phyloP scores from a whole-genome alignment of 1,139 yeast genomes.

The Zygosaccharomyces sapae region DNA sequence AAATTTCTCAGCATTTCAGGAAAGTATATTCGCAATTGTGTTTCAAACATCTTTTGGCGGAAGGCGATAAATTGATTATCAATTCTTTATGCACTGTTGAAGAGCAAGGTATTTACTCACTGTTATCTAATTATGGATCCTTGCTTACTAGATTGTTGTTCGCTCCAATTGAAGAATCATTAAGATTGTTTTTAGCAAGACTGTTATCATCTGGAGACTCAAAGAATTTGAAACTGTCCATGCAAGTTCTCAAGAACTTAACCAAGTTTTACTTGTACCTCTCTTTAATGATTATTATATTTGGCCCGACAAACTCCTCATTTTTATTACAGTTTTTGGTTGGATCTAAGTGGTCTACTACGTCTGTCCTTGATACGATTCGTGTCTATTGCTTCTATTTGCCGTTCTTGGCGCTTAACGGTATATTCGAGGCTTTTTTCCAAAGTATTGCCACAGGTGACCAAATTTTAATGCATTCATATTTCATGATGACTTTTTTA shows the following conservation, averaged over 20 bases:
- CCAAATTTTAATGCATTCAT: slow-evolving; percentile 59
- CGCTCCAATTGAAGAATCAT: slow-evolving; percentile 85
- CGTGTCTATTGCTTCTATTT: slow-evolving; percentile 71
- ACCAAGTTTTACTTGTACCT: slow-evolving; percentile 51
- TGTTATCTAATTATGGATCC: slow-evolving; percentile 87
- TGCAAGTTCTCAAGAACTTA: slow-evolving; percentile 45
- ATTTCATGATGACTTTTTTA: slow-evolving; percentile 58
- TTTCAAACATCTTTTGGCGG: slow-evolving; percentile 82
- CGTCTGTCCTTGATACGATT: slow-evolving; percentile 56
- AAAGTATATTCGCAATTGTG: slow-evolving; percentile 72
- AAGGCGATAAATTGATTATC: slow-evolving; percentile 81
- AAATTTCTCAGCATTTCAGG: slow-evolving; percentile 44
- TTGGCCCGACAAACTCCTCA: slow-evolving; percentile 57
- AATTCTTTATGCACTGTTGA: slow-evolving; percentile 65
- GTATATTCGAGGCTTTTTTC: slow-evolving; percentile 82
- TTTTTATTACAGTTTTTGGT: slow-evolving; percentile 46
- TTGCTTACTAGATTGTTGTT: slow-evolving; percentile 77
- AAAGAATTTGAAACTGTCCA: slow-evolving; percentile 40
- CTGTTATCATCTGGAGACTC: slow-evolving; percentile 38
- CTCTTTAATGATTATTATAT: slow-evolving; percentile 47
- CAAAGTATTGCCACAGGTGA: slow-evolving; percentile 71
- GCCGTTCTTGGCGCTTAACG: slow-evolving; percentile 85
- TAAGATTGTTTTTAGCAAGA: slow-evolving; percentile 67
- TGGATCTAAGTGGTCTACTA: slow-evolving; percentile 54
- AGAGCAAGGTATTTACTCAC: slow-evolving; percentile 85